Percentiles rank a stretch among this genome's conserved stretches.
These are phyloP conservation scores for Curvularia hawaiiensis DNA, from an alignment of 2,329 filamentous ascomycete species.

Conservation along the genomic window DNA sequence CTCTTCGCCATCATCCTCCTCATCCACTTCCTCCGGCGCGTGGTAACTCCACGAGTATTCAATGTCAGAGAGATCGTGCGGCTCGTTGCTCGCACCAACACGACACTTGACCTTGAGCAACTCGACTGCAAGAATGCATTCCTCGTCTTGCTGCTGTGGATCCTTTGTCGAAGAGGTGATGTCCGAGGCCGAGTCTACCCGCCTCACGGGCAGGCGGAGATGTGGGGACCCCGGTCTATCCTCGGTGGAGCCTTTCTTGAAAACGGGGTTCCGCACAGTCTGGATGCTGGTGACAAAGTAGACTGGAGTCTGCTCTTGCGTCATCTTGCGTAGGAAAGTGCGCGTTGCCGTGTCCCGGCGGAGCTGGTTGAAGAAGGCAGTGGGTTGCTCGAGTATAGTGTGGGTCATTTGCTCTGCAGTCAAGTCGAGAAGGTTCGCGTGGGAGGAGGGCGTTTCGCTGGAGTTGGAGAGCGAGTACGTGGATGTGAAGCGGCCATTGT, in stretches of 20 bases:
- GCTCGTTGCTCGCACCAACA: conserved; percentile 30
- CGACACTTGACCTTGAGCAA: conserved; percentile 34
- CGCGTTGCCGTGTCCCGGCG: conserved; percentile 26
- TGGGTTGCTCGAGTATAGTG: conserved; percentile 20
- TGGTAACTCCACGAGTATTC: conserved; percentile 38
- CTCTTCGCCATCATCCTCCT: conserved; percentile 15
- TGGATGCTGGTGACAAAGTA: conserved; percentile 53
- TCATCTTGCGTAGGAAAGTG: conserved; percentile 30
- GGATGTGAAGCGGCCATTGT: conserved; percentile 25
- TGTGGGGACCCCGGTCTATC: conserved; percentile 3
- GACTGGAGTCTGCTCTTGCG: conserved; percentile 52
- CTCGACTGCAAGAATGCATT: conserved; percentile 30
- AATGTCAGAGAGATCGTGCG: conserved; percentile 36
- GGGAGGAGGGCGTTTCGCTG: not conserved
- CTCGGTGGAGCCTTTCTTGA: conserved; percentile 21
- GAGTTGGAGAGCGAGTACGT: conserved; percentile 16
- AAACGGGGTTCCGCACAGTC: conserved; percentile 49
- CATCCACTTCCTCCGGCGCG: conserved; percentile 22
- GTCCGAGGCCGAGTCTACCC: conserved; percentile 29
- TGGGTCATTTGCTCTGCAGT: conserved; percentile 27
- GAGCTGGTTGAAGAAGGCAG: conserved; percentile 31
- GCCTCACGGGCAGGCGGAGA: conserved; percentile 23
- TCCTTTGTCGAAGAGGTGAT: conserved; percentile 1
- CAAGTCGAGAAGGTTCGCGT: conserved; percentile 23
- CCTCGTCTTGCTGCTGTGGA: conserved; percentile 5